phyloP scores from a whole-genome alignment of 768 basidiomycete species.

The Lyophyllum atratum region DNA sequence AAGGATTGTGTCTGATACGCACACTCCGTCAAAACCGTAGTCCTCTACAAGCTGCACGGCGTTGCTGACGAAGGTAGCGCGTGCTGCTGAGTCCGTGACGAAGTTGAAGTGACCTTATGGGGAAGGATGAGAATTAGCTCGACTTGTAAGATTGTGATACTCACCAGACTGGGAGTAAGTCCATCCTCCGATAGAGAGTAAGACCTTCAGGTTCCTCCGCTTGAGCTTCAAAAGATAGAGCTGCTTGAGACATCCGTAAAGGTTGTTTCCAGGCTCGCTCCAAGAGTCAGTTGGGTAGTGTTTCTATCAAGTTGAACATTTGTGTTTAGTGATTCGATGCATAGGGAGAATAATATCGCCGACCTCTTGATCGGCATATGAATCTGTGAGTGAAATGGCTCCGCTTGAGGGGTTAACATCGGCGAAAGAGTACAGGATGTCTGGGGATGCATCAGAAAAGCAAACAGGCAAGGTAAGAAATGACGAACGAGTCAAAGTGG shows the following conservation, averaged over 20 bases:
- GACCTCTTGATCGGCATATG: slow-evolving; percentile 74
- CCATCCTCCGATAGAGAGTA: slow-evolving; percentile 62
- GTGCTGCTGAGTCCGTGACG: slow-evolving; percentile 49
- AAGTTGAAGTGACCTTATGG: slow-evolving; percentile 63
- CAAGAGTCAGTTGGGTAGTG: slow-evolving; percentile 73
- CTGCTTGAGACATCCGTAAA: slow-evolving; percentile 84
- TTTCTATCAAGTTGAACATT: slow-evolving; percentile 46
- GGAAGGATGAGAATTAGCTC: not conserved
- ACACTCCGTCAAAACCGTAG: slow-evolving; percentile 83
- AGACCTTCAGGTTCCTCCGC: slow-evolving; percentile 53
- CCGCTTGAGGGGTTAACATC: slow-evolving; percentile 67
- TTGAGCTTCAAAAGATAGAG: slow-evolving; percentile 61
- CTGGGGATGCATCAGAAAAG: slow-evolving; percentile 22
- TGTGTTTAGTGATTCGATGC: slow-evolving; percentile 14
- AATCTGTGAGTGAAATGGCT: slow-evolving; percentile 64
- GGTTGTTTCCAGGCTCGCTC: slow-evolving; percentile 73
- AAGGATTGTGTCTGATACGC: slow-evolving; percentile 19
- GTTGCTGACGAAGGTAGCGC: slow-evolving; percentile 57
- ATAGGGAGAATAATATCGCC: not conserved
- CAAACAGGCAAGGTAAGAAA: not conserved
- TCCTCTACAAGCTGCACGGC: slow-evolving; percentile 70
- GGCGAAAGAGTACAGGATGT: slow-evolving; percentile 79
- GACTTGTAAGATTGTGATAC: not conserved
- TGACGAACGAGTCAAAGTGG: slow-evolving; percentile 60
- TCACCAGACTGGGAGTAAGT: slow-evolving; percentile 66